Conservation (phyloP, 2,329 filamentous ascomycete species). For the Endothia cerciana region DNA sequence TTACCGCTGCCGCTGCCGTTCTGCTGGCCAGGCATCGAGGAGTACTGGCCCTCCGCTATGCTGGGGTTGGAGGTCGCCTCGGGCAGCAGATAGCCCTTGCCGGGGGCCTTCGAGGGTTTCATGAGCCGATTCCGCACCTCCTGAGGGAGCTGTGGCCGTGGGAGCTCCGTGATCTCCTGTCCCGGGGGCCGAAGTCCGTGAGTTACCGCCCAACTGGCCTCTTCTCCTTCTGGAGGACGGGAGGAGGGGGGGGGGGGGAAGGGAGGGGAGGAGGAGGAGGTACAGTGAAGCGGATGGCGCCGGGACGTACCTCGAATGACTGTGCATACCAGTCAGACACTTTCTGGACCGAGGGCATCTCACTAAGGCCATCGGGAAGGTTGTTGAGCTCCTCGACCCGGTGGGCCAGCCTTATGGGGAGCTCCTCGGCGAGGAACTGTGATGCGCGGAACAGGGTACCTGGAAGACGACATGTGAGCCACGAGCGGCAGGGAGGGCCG, state of each 20-base stretch:
- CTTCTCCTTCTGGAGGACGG: not conserved
- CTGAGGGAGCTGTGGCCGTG: conserved; percentile 73
- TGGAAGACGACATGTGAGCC: conserved; percentile 40
- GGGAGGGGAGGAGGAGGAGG: too few relatives aligned
- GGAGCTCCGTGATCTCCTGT: conserved; percentile 88
- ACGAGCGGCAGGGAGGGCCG: not conserved
- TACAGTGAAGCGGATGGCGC: not conserved
- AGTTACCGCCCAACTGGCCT: not conserved
- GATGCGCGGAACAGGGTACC: conserved; percentile 96
- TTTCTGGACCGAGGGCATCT: conserved; percentile 95
- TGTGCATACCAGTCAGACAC: conserved; percentile 99
- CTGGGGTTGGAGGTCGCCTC: conserved; percentile 91
- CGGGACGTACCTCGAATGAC: conserved; percentile 84
- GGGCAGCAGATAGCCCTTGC: conserved; percentile 71
- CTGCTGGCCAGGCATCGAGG: conserved; percentile 52
- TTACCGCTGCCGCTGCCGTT: conserved; percentile 45
- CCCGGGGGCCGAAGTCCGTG: conserved; percentile 13
- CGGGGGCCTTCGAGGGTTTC: conserved; percentile 60
- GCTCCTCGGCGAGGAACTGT: conserved; percentile 96
- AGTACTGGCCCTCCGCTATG: conserved; percentile 81
- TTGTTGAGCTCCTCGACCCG: conserved; percentile 92
- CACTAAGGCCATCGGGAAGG: conserved; percentile 91
- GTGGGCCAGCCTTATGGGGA: conserved; percentile 94
- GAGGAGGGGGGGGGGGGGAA: conserved; percentile 16
- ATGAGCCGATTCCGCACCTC: conserved; percentile 82